Conservation (phyloP, 1,139 yeast genomes). For the Magnusiomyces suaveolens region DNA sequence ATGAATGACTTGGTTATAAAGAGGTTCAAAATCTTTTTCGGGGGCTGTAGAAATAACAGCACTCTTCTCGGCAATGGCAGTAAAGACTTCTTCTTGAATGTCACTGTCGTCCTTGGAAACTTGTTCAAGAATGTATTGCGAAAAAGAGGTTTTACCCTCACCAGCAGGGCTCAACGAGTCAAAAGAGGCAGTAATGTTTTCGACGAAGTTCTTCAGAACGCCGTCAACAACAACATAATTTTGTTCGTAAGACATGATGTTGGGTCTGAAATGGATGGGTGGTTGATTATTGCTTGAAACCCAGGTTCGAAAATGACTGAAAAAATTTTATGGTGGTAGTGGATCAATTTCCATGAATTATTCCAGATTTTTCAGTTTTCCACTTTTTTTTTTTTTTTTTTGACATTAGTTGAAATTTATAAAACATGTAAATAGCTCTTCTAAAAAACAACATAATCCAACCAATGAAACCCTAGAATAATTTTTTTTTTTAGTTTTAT, state of each 20-base stretch:
- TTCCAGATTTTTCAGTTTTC: too few species aligned
- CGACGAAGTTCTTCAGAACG: slow-evolving; percentile 31
- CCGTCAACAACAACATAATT: slow-evolving; percentile 32
- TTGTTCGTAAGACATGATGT: slow-evolving; percentile 18
- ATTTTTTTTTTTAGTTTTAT: too few species aligned
- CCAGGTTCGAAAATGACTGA: background rate
- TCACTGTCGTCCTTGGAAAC: slow-evolving; percentile 21
- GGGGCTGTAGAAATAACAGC: slow-evolving; percentile 27
- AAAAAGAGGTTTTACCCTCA: slow-evolving; percentile 17
- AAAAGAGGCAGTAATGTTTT: slow-evolving; percentile 33
- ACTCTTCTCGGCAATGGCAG: slow-evolving; percentile 29
- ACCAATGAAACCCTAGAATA: too few species aligned
- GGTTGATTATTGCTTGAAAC: background rate
- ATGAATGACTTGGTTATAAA: slow-evolving; percentile 34
- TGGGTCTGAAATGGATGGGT: background rate
- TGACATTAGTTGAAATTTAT: too few species aligned
- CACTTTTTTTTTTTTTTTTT: too few species aligned
- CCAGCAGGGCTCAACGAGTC: slow-evolving; percentile 29
- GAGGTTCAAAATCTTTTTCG: slow-evolving; percentile 36
- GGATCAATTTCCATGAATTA: background rate
- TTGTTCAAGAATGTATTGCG: slow-evolving; percentile 15
- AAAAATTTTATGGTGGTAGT: background rate
- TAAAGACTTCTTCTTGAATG: slow-evolving; percentile 27
- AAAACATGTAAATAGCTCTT: too few species aligned
- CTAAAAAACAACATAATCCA: too few species aligned